These are phyloP conservation scores for Populus euphratica DNA, from an alignment of 345 rosid genomes.

Conservation along the genomic window DNA sequence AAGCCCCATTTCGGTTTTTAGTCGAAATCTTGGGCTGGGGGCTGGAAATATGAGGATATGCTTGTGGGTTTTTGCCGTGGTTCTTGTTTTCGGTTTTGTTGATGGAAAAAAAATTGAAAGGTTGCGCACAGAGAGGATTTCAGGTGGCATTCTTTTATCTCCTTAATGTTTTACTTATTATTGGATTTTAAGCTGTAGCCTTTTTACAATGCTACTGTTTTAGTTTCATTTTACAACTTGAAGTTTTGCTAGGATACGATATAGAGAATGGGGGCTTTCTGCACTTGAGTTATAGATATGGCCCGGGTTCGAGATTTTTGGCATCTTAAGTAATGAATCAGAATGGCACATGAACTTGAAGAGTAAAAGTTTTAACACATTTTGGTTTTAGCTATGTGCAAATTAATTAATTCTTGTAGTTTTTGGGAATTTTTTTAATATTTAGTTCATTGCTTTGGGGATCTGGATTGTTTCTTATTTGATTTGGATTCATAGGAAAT, in stretches of 20 bases:
- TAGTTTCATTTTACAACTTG: neutral
- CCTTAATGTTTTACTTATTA: neutral
- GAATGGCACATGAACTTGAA: neutral
- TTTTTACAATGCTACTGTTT: neutral
- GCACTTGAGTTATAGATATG: neutral
- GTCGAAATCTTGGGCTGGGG: neutral
- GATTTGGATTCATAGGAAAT: neutral
- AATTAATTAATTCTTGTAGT: neutral
- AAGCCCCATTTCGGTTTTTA: conserved; percentile 23
- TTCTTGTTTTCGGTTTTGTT: conserved; percentile 25
- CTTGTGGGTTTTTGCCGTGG: conserved; percentile 30
- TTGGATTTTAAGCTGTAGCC: neutral
- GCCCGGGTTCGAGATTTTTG: neutral
- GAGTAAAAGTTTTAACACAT: neutral
- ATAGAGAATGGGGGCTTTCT: neutral
- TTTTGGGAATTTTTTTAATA: neutral
- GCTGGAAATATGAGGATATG: conserved; percentile 33
- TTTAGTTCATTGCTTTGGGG: neutral
- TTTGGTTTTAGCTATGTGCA: neutral
- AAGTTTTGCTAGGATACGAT: neutral
- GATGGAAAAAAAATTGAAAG: conserved; percentile 36
- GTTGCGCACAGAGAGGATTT: conserved; percentile 64
- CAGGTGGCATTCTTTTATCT: conserved; percentile 40
- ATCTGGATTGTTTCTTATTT: neutral
- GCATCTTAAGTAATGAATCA: neutral